These are phyloP conservation scores for Iberis pinnata DNA, from an alignment of 345 rosid genomes.

Conservation along the genomic window DNA sequence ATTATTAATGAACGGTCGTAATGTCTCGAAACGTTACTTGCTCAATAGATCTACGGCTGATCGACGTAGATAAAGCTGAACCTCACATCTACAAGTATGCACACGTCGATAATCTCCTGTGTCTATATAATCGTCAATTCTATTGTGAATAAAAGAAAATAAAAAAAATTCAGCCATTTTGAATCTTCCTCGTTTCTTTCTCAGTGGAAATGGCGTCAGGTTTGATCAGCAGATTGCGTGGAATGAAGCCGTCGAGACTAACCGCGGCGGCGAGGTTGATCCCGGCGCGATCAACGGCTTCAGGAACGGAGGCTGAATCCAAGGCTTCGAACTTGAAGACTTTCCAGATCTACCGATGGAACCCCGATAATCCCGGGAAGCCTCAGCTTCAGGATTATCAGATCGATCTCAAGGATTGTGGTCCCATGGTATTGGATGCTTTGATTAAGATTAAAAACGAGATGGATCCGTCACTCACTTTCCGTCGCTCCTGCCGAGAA, in stretches of 20 bases:
- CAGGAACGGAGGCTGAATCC: constrained; percentile 48
- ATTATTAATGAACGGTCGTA: constrained; percentile 19
- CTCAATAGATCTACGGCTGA: constrained; percentile 27
- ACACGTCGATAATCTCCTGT: too few species aligned
- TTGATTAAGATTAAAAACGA: constrained; percentile 95
- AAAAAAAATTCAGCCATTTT: not conserved
- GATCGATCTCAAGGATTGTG: constrained; percentile 81
- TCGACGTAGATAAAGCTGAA: constrained; percentile 23
- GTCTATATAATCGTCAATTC: too few species aligned
- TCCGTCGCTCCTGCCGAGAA: constrained; percentile 94
- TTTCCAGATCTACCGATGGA: constrained; percentile 93
- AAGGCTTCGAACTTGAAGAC: constrained; percentile 51
- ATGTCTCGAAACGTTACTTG: not conserved
- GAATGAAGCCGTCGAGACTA: constrained; percentile 23
- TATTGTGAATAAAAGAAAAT: too few species aligned
- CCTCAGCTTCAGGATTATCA: constrained; percentile 61
- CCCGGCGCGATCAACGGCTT: constrained; percentile 38
- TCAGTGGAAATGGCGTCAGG: constrained; percentile 39
- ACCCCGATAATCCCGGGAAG: constrained; percentile 66
- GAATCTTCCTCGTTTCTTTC: not conserved
- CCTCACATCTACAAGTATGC: constrained; percentile 22
- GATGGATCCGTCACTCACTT: constrained; percentile 84
- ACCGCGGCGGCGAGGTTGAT: constrained; percentile 31
- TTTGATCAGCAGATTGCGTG: constrained; percentile 40
- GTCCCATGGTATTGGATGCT: constrained; percentile 95